Evolutionary conservation across 441 rosid species (phyloP), one percentile per base, ranked within the genome.

Genomic region (Brassica hybrid): DNA sequence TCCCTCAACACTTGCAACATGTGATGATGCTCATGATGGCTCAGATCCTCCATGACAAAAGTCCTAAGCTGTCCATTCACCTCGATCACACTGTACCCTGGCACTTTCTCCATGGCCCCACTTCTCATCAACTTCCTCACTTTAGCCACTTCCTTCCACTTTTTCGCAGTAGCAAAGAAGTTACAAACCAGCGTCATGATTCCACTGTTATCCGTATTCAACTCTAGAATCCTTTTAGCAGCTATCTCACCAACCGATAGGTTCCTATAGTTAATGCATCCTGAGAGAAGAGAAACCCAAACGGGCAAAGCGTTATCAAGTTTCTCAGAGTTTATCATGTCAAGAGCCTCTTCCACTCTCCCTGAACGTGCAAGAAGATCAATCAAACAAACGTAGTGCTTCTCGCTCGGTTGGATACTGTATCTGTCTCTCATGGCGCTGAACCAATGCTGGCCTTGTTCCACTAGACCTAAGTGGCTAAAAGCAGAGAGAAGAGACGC

Each of bases 11-110:
- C 67, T 50, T 74, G 78, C 52, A 76, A 6, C 17, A 87, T 84
- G 45, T 79, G 80, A 79, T 78, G 73, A 67, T 72, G 81, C 66
- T 83, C 83, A 71, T 64, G n/a, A 32, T 87, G 92, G 72, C 84
- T 86, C 69, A 85, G 81, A 85, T 90, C 93, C 85, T 85, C 91
- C 89, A 76, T 88, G 12, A 86, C 66, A 83, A 88, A 91, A 52
- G 84, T 86, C 73, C 79, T 80, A 68, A 80, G 86, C 74, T 85
- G 61, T 13, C 92, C 97, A 36, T 89, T 85, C 52, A 84, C 85
- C 76, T 90, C 91, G 23, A 84, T 84, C 7, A 83, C 85, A 74
- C 91, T 83, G 50, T 12, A 71, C 7, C 93, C 91, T 2, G 93
- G 87, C 21, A 77, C 81, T 64, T 87, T 89, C 86, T 84, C 84